A percentile compares a stretch with the other conserved stretches of the same genome.
phyloP scores from a whole-genome alignment of 208 protist species.

The Wallacemonas sp. region DNA sequence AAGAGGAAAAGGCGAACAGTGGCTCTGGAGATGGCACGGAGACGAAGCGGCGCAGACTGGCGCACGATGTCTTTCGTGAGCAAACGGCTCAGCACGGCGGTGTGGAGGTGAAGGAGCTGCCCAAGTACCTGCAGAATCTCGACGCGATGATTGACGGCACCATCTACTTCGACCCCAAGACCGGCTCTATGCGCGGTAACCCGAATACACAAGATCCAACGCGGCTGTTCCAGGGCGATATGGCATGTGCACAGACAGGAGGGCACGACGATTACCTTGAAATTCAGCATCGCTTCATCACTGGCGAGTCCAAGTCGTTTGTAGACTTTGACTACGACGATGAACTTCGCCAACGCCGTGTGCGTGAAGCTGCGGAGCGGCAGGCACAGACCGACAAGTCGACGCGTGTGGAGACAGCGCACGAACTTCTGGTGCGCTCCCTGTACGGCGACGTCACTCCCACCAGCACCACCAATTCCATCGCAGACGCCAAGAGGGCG shows the following conservation, averaged over 20 bases:
- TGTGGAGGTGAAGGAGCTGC: conserved; percentile 73
- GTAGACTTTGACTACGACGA: conserved; percentile 87
- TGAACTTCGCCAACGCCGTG: conserved; percentile 24
- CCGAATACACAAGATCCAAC: conserved; percentile 72
- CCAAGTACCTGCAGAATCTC: conserved; percentile 87
- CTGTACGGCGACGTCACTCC: conserved; percentile 48
- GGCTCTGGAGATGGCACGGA: not conserved
- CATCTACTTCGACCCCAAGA: conserved; percentile 84
- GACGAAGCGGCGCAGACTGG: conserved; percentile 15
- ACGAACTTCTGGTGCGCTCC: conserved; percentile 47
- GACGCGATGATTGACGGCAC: conserved; percentile 44
- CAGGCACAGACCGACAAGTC: not conserved
- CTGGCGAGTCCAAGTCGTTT: conserved; percentile 70
- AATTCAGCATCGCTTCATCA: conserved; percentile 77
- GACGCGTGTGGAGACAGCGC: conserved; percentile 21
- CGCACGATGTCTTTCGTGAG: conserved; percentile 44
- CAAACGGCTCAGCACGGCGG: conserved; percentile 71
- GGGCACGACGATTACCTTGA: conserved; percentile 84
- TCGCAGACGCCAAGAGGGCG: not conserved
- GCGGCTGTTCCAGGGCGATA: conserved; percentile 71
- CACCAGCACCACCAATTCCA: conserved; percentile 9
- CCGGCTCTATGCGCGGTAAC: conserved; percentile 86
- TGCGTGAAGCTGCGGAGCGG: conserved; percentile 5
- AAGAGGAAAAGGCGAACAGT: too few relatives aligned
- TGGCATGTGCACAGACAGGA: conserved; percentile 69